Conservation (phyloP, 139 green algal genomes). For the Chlamydomonas schloesseri region DNA sequence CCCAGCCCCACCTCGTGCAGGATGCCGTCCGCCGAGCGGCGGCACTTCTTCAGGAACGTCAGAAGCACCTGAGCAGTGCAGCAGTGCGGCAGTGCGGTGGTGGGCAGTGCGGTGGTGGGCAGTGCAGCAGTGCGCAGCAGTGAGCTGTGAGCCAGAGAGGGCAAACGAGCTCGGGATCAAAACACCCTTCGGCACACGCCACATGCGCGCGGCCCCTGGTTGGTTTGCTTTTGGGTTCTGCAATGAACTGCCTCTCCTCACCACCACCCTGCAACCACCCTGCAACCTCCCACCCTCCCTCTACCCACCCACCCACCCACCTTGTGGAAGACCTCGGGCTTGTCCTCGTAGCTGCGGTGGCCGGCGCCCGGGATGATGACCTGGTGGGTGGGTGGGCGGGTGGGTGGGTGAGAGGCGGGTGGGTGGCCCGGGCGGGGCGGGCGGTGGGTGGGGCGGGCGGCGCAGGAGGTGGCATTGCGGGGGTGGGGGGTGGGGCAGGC, state of each 20-base stretch:
- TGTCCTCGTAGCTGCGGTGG: slow-evolving; percentile 57
- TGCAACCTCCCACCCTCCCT: too few species aligned
- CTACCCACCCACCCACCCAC: background rate
- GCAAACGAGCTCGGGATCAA: background rate
- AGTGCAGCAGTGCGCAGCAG: too few species aligned
- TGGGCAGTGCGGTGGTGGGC: too few species aligned
- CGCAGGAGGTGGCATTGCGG: too few species aligned
- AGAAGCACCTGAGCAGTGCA: slow-evolving; percentile 2
- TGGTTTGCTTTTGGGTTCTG: background rate
- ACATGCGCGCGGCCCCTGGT: too few species aligned
- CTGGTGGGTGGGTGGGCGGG: slow-evolving; percentile 1
- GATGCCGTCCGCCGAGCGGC: background rate
- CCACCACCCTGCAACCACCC: background rate
- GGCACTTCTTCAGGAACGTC: slow-evolving; percentile 39
- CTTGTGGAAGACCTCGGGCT: slow-evolving; percentile 41
- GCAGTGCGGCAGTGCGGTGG: background rate
- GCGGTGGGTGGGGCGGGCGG: too few species aligned
- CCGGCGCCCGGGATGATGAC: slow-evolving; percentile 41
- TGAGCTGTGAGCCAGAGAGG: background rate
- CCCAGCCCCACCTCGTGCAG: background rate
- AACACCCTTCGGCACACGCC: too few species aligned
- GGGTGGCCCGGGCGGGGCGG: too few species aligned
- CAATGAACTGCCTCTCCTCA: background rate
- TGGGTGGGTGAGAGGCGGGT: background rate
- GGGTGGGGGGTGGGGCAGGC: too few species aligned